phyloP scores from a whole-genome alignment of 495 filamentous ascomycete genomes.

The Articulospora tetracladia region DNA sequence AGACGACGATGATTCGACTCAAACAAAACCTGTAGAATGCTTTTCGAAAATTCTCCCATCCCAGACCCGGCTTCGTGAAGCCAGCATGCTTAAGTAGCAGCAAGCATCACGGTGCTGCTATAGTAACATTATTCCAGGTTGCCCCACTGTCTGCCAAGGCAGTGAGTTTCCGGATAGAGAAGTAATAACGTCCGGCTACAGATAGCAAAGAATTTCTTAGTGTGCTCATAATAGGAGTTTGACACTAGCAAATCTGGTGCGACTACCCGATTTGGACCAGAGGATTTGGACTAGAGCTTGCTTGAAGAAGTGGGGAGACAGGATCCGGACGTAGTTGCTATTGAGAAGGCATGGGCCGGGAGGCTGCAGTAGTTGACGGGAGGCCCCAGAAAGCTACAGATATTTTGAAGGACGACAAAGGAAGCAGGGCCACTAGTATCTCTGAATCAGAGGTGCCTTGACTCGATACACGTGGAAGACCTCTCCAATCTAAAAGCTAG shows the following conservation, averaged over 20 bases:
- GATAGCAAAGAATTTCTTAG: constrained; percentile 37
- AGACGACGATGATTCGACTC: constrained; percentile 13
- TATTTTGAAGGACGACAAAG: constrained; percentile 21
- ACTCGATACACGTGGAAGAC: constrained; percentile 48
- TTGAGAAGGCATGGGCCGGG: constrained; percentile 24
- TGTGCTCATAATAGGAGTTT: constrained; percentile 43
- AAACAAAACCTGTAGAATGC: constrained; percentile 7
- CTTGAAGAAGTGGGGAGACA: constrained; percentile 29
- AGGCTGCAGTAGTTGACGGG: constrained; percentile 24
- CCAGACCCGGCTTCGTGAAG: constrained; percentile 19
- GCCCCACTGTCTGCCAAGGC: constrained; percentile 37
- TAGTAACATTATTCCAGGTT: constrained; percentile 19
- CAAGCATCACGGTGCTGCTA: constrained; percentile 17
- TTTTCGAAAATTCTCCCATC: constrained; percentile 21
- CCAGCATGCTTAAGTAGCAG: constrained; percentile 14
- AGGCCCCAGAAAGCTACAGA: constrained; percentile 10
- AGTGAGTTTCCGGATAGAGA: constrained; percentile 34
- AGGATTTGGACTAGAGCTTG: constrained; percentile 43
- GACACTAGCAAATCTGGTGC: constrained; percentile 39
- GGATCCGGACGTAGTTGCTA: constrained; percentile 21
- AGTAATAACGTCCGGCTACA: constrained; percentile 36
- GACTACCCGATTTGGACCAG: constrained; percentile 37
- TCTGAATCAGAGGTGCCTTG: constrained; percentile 35
- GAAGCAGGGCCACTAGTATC: constrained; percentile 14
- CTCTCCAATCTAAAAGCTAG: constrained; percentile 29